Evolutionary conservation across 1,284 basidiomycete species (phyloP), one percentile per base, ranked within the genome.

Genomic region (Thelephora terrestris): DNA sequence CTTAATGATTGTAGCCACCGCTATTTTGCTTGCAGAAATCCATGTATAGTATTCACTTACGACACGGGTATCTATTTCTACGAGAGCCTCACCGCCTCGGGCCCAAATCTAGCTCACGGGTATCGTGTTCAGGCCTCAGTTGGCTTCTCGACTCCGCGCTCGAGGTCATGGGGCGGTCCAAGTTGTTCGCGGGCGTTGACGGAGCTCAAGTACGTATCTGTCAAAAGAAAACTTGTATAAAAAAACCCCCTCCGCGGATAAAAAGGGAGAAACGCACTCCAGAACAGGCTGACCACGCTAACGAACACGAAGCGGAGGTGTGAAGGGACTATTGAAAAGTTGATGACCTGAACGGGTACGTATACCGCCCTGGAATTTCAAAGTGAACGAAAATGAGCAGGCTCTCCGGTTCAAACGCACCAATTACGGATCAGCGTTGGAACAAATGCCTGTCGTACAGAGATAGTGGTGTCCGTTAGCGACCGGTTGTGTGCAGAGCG

Each of bases 201-300:
- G 7, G 64, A 62, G 50, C 73, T 75, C 27, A 75, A 62, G 58
- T 75, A 70, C n/a, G 72, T 69, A 48, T 72, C 71, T 75, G 47
- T 16, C 16, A 35, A 35, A 46, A 54, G 21, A 50, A 42, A 46
- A 37, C 2, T 27, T 12, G 56, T 53, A 51, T 52, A 61, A 45
- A 57, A 55, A 12, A 34, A 2, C 18, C 12, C 18, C 37, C 37
- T 6, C 55, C 37, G 29, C 43, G 25, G 46, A 48, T 46, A 32
- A 21, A 6, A 32, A 32, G 38, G 9, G 5, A 39, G 10, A 2
- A n/a, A 76, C 81, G 46, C 58, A 88, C 85, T 92, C 91, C 89
- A 92, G 67, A 90, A 87, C 47, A 93, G 71, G 51, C 82, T 85
- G 47, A 93, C 87, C 14, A 84, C 74, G 58, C 89, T 79, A 24